A percentile compares a stretch with the other conserved stretches of the same genome.
Conservation (phyloP, 495 filamentous ascomycete species). For the Penicillium dipodomyicola region DNA sequence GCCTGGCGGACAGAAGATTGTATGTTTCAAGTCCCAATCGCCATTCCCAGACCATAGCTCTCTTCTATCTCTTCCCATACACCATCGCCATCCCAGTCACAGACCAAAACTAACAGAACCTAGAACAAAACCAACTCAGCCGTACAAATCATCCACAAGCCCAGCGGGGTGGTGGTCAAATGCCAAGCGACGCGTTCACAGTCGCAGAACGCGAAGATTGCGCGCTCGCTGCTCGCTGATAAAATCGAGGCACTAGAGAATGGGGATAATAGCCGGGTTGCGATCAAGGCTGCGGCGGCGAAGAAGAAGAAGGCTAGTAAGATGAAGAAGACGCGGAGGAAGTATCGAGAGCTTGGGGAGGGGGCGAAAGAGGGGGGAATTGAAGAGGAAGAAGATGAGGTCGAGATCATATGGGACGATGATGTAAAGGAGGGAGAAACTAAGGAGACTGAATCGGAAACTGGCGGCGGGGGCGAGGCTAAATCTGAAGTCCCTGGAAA, state of each 20-base stretch:
- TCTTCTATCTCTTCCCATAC: too few species aligned
- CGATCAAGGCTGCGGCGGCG: conserved; percentile 53
- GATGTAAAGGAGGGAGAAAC: not conserved
- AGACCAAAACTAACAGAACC: not conserved
- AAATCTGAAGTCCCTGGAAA: not conserved
- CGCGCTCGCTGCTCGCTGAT: conserved; percentile 72
- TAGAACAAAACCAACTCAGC: conserved; percentile 97
- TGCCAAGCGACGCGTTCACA: conserved; percentile 86
- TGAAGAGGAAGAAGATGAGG: conserved; percentile 46
- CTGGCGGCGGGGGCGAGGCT: not conserved
- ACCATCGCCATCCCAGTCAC: too few species aligned
- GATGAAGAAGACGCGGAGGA: conserved; percentile 63
- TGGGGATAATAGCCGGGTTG: conserved; percentile 56
- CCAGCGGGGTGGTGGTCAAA: conserved; percentile 88
- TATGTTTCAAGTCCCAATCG: conserved; percentile 20
- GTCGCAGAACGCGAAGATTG: conserved; percentile 84
- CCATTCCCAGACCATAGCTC: not conserved
- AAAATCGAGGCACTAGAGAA: conserved; percentile 67
- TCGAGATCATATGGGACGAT: conserved; percentile 25
- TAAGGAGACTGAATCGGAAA: not conserved
- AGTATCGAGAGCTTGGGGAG: conserved; percentile 56
- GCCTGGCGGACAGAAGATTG: conserved; percentile 93
- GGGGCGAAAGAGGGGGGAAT: conserved; percentile 42
- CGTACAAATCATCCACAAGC: conserved; percentile 87
- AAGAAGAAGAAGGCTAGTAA: conserved; percentile 64